A percentile compares a stretch with the other conserved stretches of the same genome.
These are phyloP conservation scores for Populus tremula DNA, from an alignment of 345 rosid species.

Conservation along the genomic window DNA sequence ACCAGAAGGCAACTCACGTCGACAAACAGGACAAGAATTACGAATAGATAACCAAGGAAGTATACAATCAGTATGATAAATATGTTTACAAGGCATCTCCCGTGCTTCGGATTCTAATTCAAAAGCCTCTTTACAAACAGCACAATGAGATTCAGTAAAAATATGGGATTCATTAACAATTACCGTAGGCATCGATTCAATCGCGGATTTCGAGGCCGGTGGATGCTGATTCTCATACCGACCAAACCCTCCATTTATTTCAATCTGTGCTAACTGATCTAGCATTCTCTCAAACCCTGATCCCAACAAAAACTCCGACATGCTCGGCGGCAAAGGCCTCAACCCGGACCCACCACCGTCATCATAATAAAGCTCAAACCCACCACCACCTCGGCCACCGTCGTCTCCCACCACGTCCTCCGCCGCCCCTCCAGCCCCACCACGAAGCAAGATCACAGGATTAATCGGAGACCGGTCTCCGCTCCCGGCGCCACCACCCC, in stretches of 20 bases:
- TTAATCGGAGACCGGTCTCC: constrained; percentile 69
- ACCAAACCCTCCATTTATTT: constrained; percentile 53
- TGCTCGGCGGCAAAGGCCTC: constrained; percentile 69
- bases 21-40: constrained; percentile 91
- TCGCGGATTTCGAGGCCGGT: constrained; percentile 83
- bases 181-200: constrained; percentile 71
- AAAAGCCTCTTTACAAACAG: constrained; percentile 84
- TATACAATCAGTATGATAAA: constrained; percentile 85
- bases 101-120: constrained; percentile 60
- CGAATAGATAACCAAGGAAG: constrained; percentile 87
- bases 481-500: constrained; percentile 7
- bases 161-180: constrained; percentile 43
- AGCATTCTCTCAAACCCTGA: constrained; percentile 79
- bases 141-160: constrained; percentile 63
- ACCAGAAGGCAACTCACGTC: constrained; percentile 70
- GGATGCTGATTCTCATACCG: constrained; percentile 48
- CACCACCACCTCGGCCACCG: constrained; percentile 17
- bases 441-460: constrained; percentile 78
- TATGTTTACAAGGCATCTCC: constrained; percentile 95
- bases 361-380: constrained; percentile 73
- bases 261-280: constrained; percentile 79
- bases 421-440: constrained; percentile 36
- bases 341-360: constrained; percentile 82
- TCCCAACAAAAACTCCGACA: constrained; percentile 83
- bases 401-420: constrained; percentile 5